Base-by-base conservation (phyloP, 169 alveolate genomes). In the Amoebophrya sp. region DNA sequence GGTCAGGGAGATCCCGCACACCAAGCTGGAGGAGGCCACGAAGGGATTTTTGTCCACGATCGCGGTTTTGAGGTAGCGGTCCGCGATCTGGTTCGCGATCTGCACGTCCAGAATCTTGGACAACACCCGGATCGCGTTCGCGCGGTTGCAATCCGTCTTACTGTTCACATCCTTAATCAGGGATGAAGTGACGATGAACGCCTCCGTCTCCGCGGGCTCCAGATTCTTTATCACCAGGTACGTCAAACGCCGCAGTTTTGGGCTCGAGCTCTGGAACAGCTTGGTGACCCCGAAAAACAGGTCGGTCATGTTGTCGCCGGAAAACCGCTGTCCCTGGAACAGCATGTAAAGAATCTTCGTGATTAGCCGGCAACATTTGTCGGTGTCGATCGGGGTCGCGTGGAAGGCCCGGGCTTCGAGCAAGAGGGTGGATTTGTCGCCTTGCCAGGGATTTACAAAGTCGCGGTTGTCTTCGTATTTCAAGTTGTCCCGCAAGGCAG, bases 111-210 rank as follows among this genome's bases (percentile, higher is more conserved):
- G 96, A 41, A 98, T 97, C 93, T 96, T 96, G 83, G 99, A 96
- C 89, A 98, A 95, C 23, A 98, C 98, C 90, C 99, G 96, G 90
- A 98, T 95, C 40, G 99, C 99, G 93, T 97, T 97, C 3, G 99
- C 99, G 92, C 98, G 96, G 93, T 96, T 97, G 91, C 97, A 95
- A 91, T 96, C 97, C 91, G 97, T 98, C 38, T 95, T 96, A 66
- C 98, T 96, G 91, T 96, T 97, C 96, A 98, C 96, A 94, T 98
- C 99, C 92, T 97, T 98, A 23, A 99, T 97, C 66, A 98, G 94
- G 3, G 99, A 97, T 77, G 98, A 95, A 39, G 99, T 98, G 47
- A 98, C 98, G 89, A 98, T 97, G 95, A 98, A 98, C 0, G 95
- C 97, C 89, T 97, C 98, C 54, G 97, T 94, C 77, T 97, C 99